Percentiles rank a stretch among this genome's conserved stretches.
Evolutionary conservation across 345 rosid genomes (phyloP).

Genomic region (Mercurialis annua): DNA sequence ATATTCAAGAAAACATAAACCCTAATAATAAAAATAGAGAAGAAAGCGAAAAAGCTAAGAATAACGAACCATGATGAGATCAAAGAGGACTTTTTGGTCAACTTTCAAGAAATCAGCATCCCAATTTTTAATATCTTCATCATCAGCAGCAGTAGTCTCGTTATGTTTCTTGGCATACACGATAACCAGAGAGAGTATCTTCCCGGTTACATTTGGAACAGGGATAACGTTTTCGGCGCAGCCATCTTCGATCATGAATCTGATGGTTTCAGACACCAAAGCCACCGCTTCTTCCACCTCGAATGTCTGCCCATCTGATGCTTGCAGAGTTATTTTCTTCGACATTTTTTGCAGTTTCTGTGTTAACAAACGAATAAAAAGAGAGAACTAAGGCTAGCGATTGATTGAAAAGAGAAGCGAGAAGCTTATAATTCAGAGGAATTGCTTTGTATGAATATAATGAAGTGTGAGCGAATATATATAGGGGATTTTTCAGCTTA

Average conservation of each 20-base stretch:
- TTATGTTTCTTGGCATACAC: constrained; percentile 73
- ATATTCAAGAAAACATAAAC: background rate
- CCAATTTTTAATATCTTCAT: constrained; percentile 42
- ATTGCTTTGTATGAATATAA: too few species aligned
- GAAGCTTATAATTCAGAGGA: too few species aligned
- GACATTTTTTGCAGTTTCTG: background rate
- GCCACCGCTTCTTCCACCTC: constrained; percentile 69
- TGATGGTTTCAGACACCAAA: constrained; percentile 55
- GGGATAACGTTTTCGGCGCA: constrained; percentile 63
- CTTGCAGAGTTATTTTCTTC: constrained; percentile 41
- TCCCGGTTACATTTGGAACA: constrained; percentile 60
- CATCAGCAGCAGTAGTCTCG: constrained; percentile 17
- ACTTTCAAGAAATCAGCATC: constrained; percentile 57
- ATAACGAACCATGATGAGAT: constrained; percentile 41
- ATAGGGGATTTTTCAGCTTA: too few species aligned
- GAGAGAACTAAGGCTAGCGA: too few species aligned
- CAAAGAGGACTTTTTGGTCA: constrained; percentile 47
- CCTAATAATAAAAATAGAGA: background rate
- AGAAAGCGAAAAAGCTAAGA: background rate
- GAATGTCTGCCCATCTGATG: constrained; percentile 65
- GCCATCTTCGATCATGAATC: constrained; percentile 62
- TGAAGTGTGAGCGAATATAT: too few species aligned
- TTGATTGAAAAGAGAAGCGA: too few species aligned
- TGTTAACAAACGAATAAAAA: too few species aligned
- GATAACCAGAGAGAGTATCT: constrained; percentile 73